Evolutionary conservation across 177 flowering plant species (phyloP).

Genomic region (Tripterygium wilfordii): DNA sequence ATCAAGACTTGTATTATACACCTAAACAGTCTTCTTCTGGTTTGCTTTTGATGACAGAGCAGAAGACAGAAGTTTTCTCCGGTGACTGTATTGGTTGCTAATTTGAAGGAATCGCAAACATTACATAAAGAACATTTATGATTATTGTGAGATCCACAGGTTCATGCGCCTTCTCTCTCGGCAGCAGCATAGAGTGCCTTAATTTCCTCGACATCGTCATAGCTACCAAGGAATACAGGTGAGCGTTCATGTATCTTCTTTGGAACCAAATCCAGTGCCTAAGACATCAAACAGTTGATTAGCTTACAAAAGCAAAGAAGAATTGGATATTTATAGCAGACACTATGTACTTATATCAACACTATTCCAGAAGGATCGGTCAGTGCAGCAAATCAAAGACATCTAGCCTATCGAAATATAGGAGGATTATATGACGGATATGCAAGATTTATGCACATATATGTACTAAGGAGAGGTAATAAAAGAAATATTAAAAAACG

Average conservation of each 20-base stretch:
- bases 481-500: neutral
- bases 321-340: neutral
- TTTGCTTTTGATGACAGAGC: no score
- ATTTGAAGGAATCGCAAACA: no score
- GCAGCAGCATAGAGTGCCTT: constrained; percentile 84
- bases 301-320: neutral
- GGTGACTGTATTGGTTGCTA: no score
- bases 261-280: constrained; percentile 94
- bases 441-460: neutral
- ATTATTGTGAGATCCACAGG: no score
- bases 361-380: neutral
- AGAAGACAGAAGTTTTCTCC: no score
- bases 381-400: neutral
- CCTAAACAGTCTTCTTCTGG: no score
- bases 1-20: no score
- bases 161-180: no score
- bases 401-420: no score
- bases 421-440: neutral
- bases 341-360: neutral
- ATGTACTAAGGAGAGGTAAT: no score
- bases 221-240: constrained; percentile 97
- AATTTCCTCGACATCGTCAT: constrained; percentile 91
- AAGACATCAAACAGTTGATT: no score
- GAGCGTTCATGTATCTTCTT: constrained; percentile 83
- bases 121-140: no score